Evolutionary conservation across 1,139 yeast species (phyloP).

Genomic region (Hanseniaspora uvarum): DNA sequence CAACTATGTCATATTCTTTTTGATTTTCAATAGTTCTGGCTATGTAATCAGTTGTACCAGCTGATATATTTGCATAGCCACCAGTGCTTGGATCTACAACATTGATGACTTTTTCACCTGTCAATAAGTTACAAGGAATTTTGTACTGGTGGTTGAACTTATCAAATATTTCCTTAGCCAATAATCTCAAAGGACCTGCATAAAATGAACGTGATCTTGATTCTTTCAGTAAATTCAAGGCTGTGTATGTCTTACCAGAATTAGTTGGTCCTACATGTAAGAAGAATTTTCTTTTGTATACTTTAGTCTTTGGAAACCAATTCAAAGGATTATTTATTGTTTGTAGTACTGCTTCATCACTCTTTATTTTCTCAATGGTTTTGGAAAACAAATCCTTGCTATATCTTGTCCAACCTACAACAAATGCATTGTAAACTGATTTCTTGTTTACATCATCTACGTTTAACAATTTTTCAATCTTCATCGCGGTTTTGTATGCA

Average conservation of each 20-base stretch:
- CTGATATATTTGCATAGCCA: slow-evolving; percentile 57
- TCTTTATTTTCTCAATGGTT: slow-evolving; percentile 17
- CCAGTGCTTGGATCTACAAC: slow-evolving; percentile 55
- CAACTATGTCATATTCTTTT: slow-evolving; percentile 69
- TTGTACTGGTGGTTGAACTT: slow-evolving; percentile 52
- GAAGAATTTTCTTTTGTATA: slow-evolving; percentile 62
- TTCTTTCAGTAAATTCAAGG: slow-evolving; percentile 56
- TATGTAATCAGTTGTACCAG: slow-evolving; percentile 93
- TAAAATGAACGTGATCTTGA: slow-evolving; percentile 68
- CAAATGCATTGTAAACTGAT: background rate
- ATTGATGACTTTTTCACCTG: slow-evolving; percentile 86
- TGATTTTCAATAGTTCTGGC: slow-evolving; percentile 36
- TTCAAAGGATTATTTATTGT: slow-evolving; percentile 58
- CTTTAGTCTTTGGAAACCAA: slow-evolving; percentile 83
- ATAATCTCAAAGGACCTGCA: slow-evolving; percentile 85
- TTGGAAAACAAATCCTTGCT: background rate
- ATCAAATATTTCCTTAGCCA: slow-evolving; percentile 87
- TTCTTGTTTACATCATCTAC: background rate
- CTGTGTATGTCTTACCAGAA: slow-evolving; percentile 88
- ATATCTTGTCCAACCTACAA: background rate
- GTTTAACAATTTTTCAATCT: background rate
- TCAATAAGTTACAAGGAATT: slow-evolving; percentile 66
- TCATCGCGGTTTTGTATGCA: background rate
- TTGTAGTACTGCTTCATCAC: slow-evolving; percentile 31
- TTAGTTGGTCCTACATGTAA: slow-evolving; percentile 97